phyloP scores from a whole-genome alignment of 2,329 filamentous ascomycete species.

The Aspergillus chevalieri region DNA sequence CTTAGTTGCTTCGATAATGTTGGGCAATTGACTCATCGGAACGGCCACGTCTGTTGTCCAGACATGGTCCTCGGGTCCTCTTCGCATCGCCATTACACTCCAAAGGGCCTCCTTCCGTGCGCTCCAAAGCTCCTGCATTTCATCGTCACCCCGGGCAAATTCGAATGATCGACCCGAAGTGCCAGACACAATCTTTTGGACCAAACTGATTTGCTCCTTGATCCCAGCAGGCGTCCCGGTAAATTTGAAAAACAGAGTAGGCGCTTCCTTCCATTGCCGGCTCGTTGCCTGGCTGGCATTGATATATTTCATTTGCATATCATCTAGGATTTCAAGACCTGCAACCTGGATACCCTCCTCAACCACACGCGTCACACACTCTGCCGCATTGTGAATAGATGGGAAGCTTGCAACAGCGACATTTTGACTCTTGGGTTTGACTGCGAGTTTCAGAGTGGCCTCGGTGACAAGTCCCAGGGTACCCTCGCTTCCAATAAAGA shows the following conservation, averaged over 20 bases:
- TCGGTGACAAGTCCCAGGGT: conserved; percentile 89
- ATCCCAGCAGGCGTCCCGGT: conserved; percentile 58
- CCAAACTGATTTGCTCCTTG: conserved; percentile 57
- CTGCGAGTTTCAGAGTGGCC: conserved; percentile 79
- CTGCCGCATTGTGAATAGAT: conserved; percentile 62
- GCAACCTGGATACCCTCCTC: conserved; percentile 75
- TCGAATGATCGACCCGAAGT: conserved; percentile 57
- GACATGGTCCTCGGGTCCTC: conserved; percentile 55
- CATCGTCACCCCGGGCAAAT: conserved; percentile 59
- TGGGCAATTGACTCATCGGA: conserved; percentile 63
- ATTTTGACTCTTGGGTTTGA: conserved; percentile 69
- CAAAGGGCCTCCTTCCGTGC: conserved; percentile 70
- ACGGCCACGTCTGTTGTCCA: conserved; percentile 81
- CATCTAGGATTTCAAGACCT: conserved; percentile 88
- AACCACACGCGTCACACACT: conserved; percentile 75
- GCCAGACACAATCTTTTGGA: conserved; percentile 53
- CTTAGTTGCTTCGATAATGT: conserved; percentile 67
- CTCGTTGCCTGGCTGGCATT: conserved; percentile 46
- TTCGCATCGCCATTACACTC: conserved; percentile 62
- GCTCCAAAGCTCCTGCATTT: conserved; percentile 66
- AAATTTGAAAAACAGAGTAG: conserved; percentile 73
- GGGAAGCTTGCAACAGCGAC: conserved; percentile 71
- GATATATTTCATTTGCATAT: conserved; percentile 76
- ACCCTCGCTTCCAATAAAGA: conserved; percentile 87
- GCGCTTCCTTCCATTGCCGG: conserved; percentile 59